Evolutionary conservation across 805 yeast species (phyloP), one percentile per base, ranked within the genome.

Genomic region (Suhomyces tanzawaensis): DNA sequence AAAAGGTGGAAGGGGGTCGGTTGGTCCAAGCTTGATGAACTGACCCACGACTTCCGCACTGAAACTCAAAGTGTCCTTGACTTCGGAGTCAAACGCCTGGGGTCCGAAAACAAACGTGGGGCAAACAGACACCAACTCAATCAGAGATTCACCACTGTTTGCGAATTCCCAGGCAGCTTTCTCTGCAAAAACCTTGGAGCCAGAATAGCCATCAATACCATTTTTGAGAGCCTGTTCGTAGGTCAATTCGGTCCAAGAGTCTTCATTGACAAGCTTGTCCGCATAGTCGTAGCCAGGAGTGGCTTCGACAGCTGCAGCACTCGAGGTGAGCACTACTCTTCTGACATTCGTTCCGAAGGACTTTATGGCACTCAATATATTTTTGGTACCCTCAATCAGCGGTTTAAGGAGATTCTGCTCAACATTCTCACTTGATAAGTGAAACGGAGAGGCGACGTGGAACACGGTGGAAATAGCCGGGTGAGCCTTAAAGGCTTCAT

Each of bases 101-200:
- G 72, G 72, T 1, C 72, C 72, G 44, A 66, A 66, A 2, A 66
- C 70, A 37, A 51, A 65, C 11, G 57, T 62, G 3, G 72, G 72
- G 38, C 57, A 57, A n/a, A 64, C 62, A 1, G 58, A 47, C 7
- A 58, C 36, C 23, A 66, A 44, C 46, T 19, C 43, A 22, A 30
- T 34, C 3, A 23, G 14, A 7, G 69, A 60, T 32, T 54, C 55
- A 28, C 60, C 56, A 18, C 53, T 44, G 13, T 67, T 50, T 33
- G 74, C 64, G n/a, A 64, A 70, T 3, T 75, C 71, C 82, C 87
- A 79, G 3, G 82, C 84, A 2, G 76, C 71, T 41, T 40, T 39
- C 31, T 53, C 55, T 6, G 52, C 52, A 33, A 45, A 41, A 14
- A 25, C 42, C 43, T 50, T 50, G 18, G 49, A 45, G 7, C 47